A percentile compares a stretch with the other conserved stretches of the same genome.
These are phyloP conservation scores for Pilaira anomala DNA, from an alignment of 192 early-diverging fungal species.

Conservation along the genomic window DNA sequence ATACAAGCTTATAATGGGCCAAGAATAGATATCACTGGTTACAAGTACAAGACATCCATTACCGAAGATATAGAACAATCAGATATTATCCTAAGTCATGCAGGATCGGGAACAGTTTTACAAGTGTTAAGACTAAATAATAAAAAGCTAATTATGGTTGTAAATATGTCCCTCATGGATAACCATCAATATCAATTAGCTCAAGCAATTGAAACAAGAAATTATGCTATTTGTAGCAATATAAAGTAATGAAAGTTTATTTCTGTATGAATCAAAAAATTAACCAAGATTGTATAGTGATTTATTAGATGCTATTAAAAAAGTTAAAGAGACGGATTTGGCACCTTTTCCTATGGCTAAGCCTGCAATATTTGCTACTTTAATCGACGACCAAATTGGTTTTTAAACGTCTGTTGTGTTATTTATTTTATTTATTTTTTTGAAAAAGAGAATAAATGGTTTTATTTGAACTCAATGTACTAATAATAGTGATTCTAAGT, in stretches of 20 bases:
- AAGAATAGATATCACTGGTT: slow-evolving; percentile 43
- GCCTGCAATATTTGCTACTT: slow-evolving; percentile 5
- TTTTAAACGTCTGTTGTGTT: background rate
- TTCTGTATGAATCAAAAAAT: background rate
- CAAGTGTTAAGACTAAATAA: slow-evolving; percentile 65
- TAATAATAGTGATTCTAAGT: too few species aligned
- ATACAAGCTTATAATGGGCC: slow-evolving; percentile 6
- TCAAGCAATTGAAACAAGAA: slow-evolving; percentile 52
- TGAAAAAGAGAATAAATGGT: too few species aligned
- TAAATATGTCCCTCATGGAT: slow-evolving; percentile 76
- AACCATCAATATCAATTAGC: slow-evolving; percentile 90
- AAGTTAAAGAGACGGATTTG: background rate
- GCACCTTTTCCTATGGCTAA: slow-evolving; percentile 3
- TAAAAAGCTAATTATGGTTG: slow-evolving; percentile 65
- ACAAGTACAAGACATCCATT: slow-evolving; percentile 57
- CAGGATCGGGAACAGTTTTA: slow-evolving; percentile 85
- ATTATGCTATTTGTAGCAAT: slow-evolving; percentile 49
- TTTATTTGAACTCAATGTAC: too few species aligned
- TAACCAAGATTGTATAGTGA: background rate
- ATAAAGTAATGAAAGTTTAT: slow-evolving; percentile 27
- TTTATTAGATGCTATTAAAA: background rate
- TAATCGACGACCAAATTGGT: slow-evolving; percentile 4
- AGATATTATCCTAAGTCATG: slow-evolving; percentile 80
- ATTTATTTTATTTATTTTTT: background rate
- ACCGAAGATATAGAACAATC: slow-evolving; percentile 54